These are phyloP conservation scores for Monosporozyma aerobia DNA, from an alignment of 805 yeast genomes.

Conservation along the genomic window DNA sequence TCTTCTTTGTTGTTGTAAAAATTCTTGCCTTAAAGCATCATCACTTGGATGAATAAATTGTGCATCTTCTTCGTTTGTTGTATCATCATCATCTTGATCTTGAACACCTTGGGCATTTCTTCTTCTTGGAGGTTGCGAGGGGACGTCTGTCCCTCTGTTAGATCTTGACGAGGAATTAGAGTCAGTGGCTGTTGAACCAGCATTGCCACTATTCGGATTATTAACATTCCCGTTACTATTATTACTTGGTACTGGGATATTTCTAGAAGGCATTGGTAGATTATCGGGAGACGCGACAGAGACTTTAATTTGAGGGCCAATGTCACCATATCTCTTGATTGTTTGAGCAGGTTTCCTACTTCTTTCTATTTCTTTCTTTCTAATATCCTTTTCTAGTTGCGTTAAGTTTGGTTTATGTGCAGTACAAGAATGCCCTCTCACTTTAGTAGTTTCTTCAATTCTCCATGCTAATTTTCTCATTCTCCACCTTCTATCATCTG, in stretches of 20 bases:
- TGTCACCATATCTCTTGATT: slow-evolving; percentile 32
- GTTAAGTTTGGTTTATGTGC: slow-evolving; percentile 44
- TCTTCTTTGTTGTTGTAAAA: slow-evolving; percentile 26
- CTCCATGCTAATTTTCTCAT: slow-evolving; percentile 86
- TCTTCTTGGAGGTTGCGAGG: neutral
- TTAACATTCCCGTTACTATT: neutral
- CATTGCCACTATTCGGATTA: neutral
- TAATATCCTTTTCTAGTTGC: slow-evolving; percentile 19
- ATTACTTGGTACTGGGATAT: neutral
- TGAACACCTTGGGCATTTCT: slow-evolving; percentile 6
- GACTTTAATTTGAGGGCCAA: slow-evolving; percentile 32
- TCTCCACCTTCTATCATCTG: slow-evolving; percentile 68
- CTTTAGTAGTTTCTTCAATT: slow-evolving; percentile 71
- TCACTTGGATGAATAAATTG: slow-evolving; percentile 30
- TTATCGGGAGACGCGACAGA: slow-evolving; percentile 28
- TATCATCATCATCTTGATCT: slow-evolving; percentile 28
- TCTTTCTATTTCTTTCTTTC: slow-evolving; percentile 33
- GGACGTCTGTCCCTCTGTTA: neutral
- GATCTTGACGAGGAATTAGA: neutral
- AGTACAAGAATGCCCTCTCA: slow-evolving; percentile 50
- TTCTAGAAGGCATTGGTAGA: slow-evolving; percentile 12
- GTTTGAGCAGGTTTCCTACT: slow-evolving; percentile 21
- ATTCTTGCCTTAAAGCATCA: slow-evolving; percentile 29
- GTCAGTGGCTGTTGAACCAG: neutral
- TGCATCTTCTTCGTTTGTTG: slow-evolving; percentile 18